Conservation (phyloP, 768 basidiomycete species). For the Rickenella mellea region DNA sequence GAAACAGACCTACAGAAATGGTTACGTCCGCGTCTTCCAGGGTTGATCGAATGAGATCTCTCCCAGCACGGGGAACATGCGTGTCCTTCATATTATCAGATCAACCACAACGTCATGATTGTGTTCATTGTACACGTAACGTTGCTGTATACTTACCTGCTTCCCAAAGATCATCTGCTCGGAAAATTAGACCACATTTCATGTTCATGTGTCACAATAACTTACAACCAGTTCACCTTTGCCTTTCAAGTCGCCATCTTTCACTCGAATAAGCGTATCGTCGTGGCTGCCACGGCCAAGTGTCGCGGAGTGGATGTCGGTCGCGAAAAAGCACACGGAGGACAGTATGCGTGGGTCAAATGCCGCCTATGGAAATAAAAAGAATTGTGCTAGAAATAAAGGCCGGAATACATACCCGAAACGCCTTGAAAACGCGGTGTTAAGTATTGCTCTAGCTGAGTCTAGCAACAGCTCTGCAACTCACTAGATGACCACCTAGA, state of each 20-base stretch:
- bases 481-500: constrained; percentile 75
- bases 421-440: constrained; percentile 26
- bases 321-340: constrained; percentile 91
- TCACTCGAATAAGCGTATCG: constrained; percentile 67
- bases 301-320: constrained; percentile 82
- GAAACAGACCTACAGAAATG: constrained; percentile 47
- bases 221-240: constrained; percentile 82
- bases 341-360: constrained; percentile 79
- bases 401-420: constrained; percentile 29
- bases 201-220: neutral
- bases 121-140: neutral
- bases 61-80: constrained; percentile 80
- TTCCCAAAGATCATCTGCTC: constrained; percentile 90
- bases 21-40: constrained; percentile 74
- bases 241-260: constrained; percentile 61
- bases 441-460: constrained; percentile 3
- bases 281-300: constrained; percentile 81
- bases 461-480: constrained; percentile 18
- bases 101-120: neutral
- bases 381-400: neutral
- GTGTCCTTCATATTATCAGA: constrained; percentile 51
- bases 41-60: constrained; percentile 74
- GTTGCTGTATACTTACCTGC: constrained; percentile 42
- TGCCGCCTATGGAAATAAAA: constrained; percentile 48
- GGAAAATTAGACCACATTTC: constrained; percentile 1